Evolutionary conservation across 345 rosid genomes (phyloP).

Genomic region (Aquilaria sinensis): DNA sequence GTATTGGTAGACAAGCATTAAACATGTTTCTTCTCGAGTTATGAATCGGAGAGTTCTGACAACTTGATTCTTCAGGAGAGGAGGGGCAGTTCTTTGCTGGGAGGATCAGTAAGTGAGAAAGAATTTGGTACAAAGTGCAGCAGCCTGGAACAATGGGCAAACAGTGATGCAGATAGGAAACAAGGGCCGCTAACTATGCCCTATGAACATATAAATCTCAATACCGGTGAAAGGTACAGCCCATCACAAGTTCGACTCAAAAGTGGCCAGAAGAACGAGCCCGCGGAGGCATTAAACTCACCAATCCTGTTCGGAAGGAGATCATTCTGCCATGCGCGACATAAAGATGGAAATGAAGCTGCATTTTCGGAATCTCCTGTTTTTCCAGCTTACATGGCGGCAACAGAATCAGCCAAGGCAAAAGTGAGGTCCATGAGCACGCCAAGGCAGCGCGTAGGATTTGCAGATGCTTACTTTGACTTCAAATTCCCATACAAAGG

Average conservation of each 20-base stretch:
- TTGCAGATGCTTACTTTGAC: conserved; percentile 34
- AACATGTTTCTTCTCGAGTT: too few relatives aligned
- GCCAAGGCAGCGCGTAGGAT: conserved; percentile 52
- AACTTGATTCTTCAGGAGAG: conserved; percentile 46
- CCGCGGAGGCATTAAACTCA: conserved; percentile 35
- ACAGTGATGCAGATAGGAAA: conserved; percentile 12
- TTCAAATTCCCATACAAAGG: conserved; percentile 20
- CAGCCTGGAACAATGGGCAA: conserved; percentile 21
- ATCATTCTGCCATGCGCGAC: conserved; percentile 47
- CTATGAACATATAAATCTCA: conserved; percentile 15
- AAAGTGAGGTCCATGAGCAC: conserved; percentile 80
- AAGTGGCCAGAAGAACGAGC: conserved; percentile 29
- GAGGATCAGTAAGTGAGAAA: conserved; percentile 29
- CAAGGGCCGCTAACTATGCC: conserved; percentile 27
- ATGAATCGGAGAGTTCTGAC: too few relatives aligned
- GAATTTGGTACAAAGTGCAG: conserved; percentile 34
- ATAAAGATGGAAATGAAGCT: conserved; percentile 31
- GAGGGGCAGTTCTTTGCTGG: conserved; percentile 30
- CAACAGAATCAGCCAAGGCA: conserved; percentile 69
- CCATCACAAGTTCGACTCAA: conserved; percentile 23
- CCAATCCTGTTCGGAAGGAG: conserved; percentile 55
- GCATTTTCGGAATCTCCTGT: conserved; percentile 41
- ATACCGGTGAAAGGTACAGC: conserved; percentile 18
- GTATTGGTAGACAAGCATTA: too few relatives aligned
- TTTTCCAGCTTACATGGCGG: conserved; percentile 59